Evolutionary conservation across 73 alveolate genomes (phyloP).

Genomic region (Symbiodinium natans): DNA sequence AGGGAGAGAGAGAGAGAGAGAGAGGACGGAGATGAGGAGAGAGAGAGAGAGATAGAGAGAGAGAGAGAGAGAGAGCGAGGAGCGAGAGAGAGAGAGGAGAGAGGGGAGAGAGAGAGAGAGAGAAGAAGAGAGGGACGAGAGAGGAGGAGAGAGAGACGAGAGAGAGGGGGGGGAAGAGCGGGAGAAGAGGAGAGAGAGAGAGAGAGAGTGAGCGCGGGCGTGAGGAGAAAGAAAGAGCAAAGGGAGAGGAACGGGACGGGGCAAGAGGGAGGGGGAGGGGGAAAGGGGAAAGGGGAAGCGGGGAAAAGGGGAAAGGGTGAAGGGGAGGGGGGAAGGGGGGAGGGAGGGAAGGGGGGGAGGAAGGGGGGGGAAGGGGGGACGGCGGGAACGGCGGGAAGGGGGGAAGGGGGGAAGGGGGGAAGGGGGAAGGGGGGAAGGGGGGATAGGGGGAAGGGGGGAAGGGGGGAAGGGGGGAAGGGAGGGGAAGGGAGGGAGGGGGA

Average conservation of each 20-base stretch:
- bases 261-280: not conserved
- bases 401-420: not conserved
- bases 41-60: too few species aligned
- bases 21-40: too few species aligned
- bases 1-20: not conserved
- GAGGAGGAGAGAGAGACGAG: not conserved
- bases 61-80: too few species aligned
- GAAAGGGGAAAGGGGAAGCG: not conserved
- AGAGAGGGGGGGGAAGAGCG: not conserved
- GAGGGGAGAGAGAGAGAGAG: not conserved
- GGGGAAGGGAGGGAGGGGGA: not conserved
- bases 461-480: not conserved
- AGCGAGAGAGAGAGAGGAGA: too few species aligned
- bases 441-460: not conserved
- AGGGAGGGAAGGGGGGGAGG: not conserved
- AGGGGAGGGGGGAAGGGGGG: not conserved
- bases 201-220: not conserved
- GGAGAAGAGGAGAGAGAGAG: not conserved
- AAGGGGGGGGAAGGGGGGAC: not conserved
- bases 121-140: not conserved
- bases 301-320: not conserved
- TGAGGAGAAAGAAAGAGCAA: not conserved
- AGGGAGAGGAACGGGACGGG: not conserved
- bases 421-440: not conserved
- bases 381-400: not conserved